Evolutionary conservation across 768 basidiomycete species (phyloP), one percentile per base, ranked within the genome.

Genomic region (Fistulinella prunicolor): DNA sequence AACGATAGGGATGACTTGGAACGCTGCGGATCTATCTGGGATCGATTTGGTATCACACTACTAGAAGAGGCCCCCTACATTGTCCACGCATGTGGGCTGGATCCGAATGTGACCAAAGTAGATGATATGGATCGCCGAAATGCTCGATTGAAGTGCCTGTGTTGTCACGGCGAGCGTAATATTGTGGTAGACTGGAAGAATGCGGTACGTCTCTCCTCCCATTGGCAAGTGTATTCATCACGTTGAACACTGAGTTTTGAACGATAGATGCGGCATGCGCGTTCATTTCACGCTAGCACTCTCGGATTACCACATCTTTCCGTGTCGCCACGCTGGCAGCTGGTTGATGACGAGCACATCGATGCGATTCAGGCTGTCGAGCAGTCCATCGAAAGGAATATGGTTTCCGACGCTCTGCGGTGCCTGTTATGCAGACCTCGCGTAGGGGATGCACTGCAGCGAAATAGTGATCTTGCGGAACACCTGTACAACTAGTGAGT

Each of bases 91-190:
- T 53, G 56, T 28, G 47, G 55, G 6, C 8, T 57, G n/a, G 49
- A 56, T 28, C 49, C 53, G 7, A 41, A 29, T 10, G 40, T 47
- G 21, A 50, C 55, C 13, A 54, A 30, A 6, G 35, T n/a, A 10
- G 49, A 35, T 35, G 49, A 56, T 29, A 47, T 51, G 55, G 48
- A 56, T 22, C 39, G 20, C 9, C 55, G 38, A 14, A 51, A 56
- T 32, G 45, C 57, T 29, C 47, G 50, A 30, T n/a, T 59, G 24
- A 22, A 4, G 13, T 58, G 56, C 14, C 36, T 56, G 23, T 20
- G 16, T 32, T 43, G n/a, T n/a, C n/a, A n/a, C n/a, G n/a, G 49
- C 30, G 23, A 20, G 30, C 0, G 3, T 20, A 2, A 28, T 19
- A 36, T 50, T 17, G 12, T 56, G 16, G 42, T 57, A 45, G 28